Conservation (phyloP, 2,329 filamentous ascomycete species). For the Phoma herbarum region DNA sequence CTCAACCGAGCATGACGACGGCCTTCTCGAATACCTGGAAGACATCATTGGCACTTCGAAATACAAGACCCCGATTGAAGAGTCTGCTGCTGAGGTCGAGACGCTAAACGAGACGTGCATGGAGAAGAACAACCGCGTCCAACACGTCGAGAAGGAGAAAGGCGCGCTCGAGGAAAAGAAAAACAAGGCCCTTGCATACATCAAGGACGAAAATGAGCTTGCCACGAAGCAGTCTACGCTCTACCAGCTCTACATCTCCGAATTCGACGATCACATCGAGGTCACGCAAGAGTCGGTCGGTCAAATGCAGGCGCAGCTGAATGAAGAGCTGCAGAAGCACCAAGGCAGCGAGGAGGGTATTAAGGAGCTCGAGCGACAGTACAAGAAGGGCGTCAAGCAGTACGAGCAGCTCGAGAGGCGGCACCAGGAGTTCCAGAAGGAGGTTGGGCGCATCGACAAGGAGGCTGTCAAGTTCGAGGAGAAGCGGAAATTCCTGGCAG, state of each 20-base stretch:
- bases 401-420: conserved; percentile 84
- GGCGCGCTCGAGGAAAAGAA: conserved; percentile 94
- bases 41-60: conserved; percentile 99
- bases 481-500: conserved; percentile 90
- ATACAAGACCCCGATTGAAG: conserved; percentile 96
- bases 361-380: conserved; percentile 85
- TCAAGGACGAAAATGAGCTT: conserved; percentile 93
- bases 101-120: conserved; percentile 91
- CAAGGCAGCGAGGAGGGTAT: conserved; percentile 89
- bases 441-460: conserved; percentile 93
- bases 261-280: conserved; percentile 86
- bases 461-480: conserved; percentile 98
- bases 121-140: conserved; percentile 93
- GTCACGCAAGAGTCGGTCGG: conserved; percentile 89
- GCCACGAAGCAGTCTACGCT: conserved; percentile 87
- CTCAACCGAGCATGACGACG: conserved; percentile 92
- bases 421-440: conserved; percentile 79
- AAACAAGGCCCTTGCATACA: conserved; percentile 86
- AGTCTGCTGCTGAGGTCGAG: conserved; percentile 89
- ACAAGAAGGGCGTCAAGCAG: conserved; percentile 82
- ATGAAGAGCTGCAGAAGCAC: conserved; percentile 89
- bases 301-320: conserved; percentile 88
- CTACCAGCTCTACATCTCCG: conserved; percentile 89
- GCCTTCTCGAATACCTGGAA: conserved; percentile 93
- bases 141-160: conserved; percentile 98